Evolutionary conservation across 179 eudicot species (phyloP), one percentile per base, ranked within the genome.

Genomic region (Silene vulgaris): DNA sequence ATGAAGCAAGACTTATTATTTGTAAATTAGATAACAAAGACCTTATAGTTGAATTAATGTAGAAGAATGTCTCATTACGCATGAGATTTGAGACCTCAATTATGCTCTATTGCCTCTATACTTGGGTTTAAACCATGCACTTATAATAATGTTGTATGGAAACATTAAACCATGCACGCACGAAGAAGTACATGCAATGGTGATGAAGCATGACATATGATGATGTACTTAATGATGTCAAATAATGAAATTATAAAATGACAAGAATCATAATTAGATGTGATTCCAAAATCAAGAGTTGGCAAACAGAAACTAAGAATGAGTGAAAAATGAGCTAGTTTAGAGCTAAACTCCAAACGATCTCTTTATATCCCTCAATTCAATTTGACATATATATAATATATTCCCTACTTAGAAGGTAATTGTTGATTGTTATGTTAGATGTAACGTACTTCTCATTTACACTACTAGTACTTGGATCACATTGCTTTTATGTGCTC

Each of bases 351-450:
- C n/a, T 79, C 78, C 78, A 79, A 79, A 74, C 8, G 0, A 14
- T 23, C 63, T 64, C 61, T 37, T 78, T 68, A 45, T 28, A 17
- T 72, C 62, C 62, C 13, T 37, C 0, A 7, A 12, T 64, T 5
- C 20, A 79, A 74, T 35, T 66, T 66, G 71, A 66, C 71, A 32
- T n/a, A 32, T 8, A 29, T 29, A 29, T 29, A 29, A 62, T 67
- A 35, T 67, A 3, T 79, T 74, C 82, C 82, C 82, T 79, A 6
- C 5, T 74, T 29, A 5, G 43, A 60, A 74, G 78, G 82, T 45
- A 79, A 78, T 57, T 62, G 68, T 28, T 45, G 14, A 61, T 40
- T 9, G 62, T 45, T 28, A 52, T 50, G 28, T 67, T 32, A 35
- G 20, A 8, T 59, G 29, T 4, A 4, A 1, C 16, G 4, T 16